Evolutionary conservation across 1,284 basidiomycete species (phyloP).

Genomic region (Trichosporon inkin): DNA sequence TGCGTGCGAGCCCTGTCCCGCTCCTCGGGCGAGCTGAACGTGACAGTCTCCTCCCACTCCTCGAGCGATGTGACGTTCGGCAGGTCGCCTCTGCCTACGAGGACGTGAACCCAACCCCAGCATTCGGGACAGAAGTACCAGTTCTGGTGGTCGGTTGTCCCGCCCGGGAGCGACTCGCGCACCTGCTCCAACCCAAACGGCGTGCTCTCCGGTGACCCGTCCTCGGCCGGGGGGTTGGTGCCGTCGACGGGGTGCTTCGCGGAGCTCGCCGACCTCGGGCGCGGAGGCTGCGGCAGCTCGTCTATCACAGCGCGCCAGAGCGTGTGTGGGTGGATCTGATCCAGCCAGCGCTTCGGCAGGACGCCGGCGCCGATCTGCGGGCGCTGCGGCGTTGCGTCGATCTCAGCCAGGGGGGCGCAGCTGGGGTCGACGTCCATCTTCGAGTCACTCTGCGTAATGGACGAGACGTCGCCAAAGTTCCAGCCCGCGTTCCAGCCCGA

Average conservation of each 20-base stretch:
- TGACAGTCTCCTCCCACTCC: slow-evolving; percentile 23
- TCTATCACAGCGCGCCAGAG: slow-evolving; percentile 32
- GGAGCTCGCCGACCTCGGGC: background rate
- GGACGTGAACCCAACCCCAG: slow-evolving; percentile 39
- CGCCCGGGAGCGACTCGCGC: slow-evolving; percentile 37
- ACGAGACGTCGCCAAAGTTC: background rate
- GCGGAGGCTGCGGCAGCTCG: slow-evolving; percentile 25
- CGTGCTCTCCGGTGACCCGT: slow-evolving; percentile 8
- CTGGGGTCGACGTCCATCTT: slow-evolving; percentile 26
- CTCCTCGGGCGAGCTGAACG: background rate
- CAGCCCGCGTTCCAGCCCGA: background rate
- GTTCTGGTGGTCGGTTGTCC: slow-evolving; percentile 22
- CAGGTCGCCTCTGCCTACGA: slow-evolving; percentile 16
- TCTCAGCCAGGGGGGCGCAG: background rate
- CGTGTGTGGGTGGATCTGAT: slow-evolving; percentile 34
- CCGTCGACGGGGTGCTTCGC: background rate
- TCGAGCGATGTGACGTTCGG: slow-evolving; percentile 21
- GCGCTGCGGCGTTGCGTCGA: slow-evolving; percentile 15
- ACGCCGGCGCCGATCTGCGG: slow-evolving; percentile 41
- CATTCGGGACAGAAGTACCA: slow-evolving; percentile 46
- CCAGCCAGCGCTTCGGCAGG: slow-evolving; percentile 28
- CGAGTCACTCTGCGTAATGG: background rate
- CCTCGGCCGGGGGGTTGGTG: background rate
- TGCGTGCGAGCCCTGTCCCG: background rate
- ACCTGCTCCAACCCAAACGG: slow-evolving; percentile 28